A percentile compares a stretch with the other conserved stretches of the same genome.
Evolutionary conservation across 768 basidiomycete species (phyloP).

Genomic region (Serendipita sp.): DNA sequence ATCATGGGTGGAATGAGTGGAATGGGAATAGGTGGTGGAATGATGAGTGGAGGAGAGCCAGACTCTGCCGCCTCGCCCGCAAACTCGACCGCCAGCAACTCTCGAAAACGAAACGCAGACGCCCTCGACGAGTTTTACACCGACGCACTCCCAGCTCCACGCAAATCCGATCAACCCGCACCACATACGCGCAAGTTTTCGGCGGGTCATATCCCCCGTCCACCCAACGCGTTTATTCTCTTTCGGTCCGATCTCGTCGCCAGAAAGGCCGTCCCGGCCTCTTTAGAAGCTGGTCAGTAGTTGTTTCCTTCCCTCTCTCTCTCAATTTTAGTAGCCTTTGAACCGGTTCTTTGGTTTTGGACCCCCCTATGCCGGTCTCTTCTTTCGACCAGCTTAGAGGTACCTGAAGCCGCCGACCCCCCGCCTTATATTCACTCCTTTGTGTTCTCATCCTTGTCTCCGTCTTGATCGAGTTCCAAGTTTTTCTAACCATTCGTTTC

Average conservation of each 20-base stretch:
- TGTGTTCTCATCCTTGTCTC: too few species aligned
- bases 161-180: neutral
- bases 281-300: neutral
- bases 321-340: neutral
- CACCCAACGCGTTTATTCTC: constrained; percentile 75
- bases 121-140: neutral
- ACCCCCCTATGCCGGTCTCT: constrained; percentile 7
- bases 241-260: constrained; percentile 67
- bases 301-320: neutral
- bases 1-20: too few species aligned
- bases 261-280: constrained; percentile 37
- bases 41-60: neutral
- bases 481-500: neutral
- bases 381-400: too few species aligned
- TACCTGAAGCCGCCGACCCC: too few species aligned
- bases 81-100: neutral
- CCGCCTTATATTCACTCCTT: too few species aligned
- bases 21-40: too few species aligned
- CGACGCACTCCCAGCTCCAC: neutral
- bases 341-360: too few species aligned
- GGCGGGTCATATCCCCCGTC: constrained; percentile 62
- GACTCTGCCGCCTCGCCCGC: neutral
- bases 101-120: neutral
- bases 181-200: constrained; percentile 5
- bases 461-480: too few species aligned